phyloP scores from a whole-genome alignment of 108 stramenopile species.

The Cyclotella atomus region DNA sequence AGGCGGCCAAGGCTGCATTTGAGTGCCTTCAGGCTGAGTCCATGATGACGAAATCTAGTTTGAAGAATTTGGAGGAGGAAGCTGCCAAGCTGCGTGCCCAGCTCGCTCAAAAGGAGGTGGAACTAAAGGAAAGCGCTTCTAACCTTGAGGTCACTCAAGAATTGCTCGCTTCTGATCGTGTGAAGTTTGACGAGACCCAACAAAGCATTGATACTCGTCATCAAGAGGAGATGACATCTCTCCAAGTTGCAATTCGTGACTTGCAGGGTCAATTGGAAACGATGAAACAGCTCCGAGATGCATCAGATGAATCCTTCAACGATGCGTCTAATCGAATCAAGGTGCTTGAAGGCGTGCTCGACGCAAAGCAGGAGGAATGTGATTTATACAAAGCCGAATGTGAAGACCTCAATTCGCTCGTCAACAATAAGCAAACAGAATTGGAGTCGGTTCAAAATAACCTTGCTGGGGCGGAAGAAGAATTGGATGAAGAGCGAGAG shows the following conservation, averaged over 20 bases:
- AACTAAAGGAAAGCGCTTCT: conserved; percentile 16
- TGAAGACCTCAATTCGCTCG: conserved; percentile 14
- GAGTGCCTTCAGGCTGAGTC: conserved; percentile 35
- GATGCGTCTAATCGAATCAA: conserved; percentile 30
- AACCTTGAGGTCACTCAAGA: conserved; percentile 3
- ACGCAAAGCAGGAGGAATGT: conserved; percentile 26
- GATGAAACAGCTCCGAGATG: conserved; percentile 2
- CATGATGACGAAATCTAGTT: conserved; percentile 7
- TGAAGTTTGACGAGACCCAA: not conserved
- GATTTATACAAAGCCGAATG: conserved; percentile 29
- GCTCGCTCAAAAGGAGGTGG: conserved; percentile 22
- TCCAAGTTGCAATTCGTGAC: not conserved
- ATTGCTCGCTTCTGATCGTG: not conserved
- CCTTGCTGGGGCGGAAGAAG: conserved; percentile 29
- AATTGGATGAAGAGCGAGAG: conserved; percentile 21
- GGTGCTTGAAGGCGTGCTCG: conserved; percentile 19
- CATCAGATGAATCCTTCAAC: conserved; percentile 21
- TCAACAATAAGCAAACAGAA: conserved; percentile 6
- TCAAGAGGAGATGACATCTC: conserved; percentile 17
- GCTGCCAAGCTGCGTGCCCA: not conserved
- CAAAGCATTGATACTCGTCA: not conserved
- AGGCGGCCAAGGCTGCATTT: conserved; percentile 40
- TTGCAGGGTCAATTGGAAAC: conserved; percentile 15
- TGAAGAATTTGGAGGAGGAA: conserved; percentile 27
- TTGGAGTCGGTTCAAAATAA: conserved; percentile 15